Evolutionary conservation across 805 yeast genomes (phyloP), one percentile per base, ranked within the genome.

Genomic region (Candida schatavii): DNA sequence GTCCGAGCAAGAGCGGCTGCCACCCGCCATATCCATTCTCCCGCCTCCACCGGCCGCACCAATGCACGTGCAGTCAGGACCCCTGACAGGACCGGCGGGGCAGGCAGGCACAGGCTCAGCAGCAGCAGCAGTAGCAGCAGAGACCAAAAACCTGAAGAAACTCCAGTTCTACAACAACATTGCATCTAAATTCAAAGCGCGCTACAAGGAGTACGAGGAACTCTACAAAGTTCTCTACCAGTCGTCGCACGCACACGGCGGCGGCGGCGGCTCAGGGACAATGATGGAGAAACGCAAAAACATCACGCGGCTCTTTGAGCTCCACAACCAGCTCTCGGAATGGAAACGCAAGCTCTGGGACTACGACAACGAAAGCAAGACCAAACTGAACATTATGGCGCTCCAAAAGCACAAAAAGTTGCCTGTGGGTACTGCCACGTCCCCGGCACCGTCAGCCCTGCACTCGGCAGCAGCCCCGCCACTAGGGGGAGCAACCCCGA

Each of bases 261-360:
- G 27, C 27, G 27, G 27, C 27, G 27, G 10, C 10, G 35, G 28
- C 32, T 32, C 25, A 39, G 45, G 20, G 23, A 46, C 40, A 40
- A 40, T 35, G 37, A 38, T 59, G n/a, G 25, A 43, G 7, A 28
- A 54, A 57, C 56, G 48, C 52, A 31, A 59, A 59, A 44, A 60
- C 58, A 44, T 74, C 56, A 52, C 61, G 41, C 64, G 60, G 52
- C 57, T 80, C 37, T 65, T 70, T 51, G 72, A 72, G 39, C 53
- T 80, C 59, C 85, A 80, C 56, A 70, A 69, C 25, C 66, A 68
- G 32, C 58, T 81, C 39, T 68, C 75, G 15, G 68, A 69, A 31
- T 78, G 83, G 83, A 80, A 80, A 56, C 68, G 66, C 44, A 66
- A 72, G 49, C 62, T 80, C 15, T 78, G 83, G 83, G 76, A 72